Percentiles rank a stretch among this genome's conserved stretches.
Evolutionary conservation across 2,329 filamentous ascomycete genomes (phyloP).

Genomic region (Ophiostoma montium): DNA sequence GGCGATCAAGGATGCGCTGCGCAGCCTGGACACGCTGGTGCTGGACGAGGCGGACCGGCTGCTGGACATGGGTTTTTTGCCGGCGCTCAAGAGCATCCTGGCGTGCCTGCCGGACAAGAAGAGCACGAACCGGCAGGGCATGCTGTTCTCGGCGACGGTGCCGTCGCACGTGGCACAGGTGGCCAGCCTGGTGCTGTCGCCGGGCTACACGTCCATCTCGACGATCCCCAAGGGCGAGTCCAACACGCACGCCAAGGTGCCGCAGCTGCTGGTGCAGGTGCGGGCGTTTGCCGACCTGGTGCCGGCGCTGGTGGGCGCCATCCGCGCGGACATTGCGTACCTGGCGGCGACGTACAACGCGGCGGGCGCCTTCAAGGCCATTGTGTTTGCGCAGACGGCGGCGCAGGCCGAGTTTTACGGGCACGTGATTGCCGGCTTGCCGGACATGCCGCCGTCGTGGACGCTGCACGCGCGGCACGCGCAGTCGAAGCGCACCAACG

Average conservation of each 20-base stretch:
- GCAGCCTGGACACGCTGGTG: constrained; percentile 60
- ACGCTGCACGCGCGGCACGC: constrained; percentile 37
- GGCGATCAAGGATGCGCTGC: constrained; percentile 50
- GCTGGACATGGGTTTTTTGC: constrained; percentile 75
- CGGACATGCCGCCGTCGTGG: constrained; percentile 28
- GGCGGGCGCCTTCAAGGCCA: constrained; percentile 58
- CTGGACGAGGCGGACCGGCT: constrained; percentile 74
- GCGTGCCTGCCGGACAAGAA: constrained; percentile 50
- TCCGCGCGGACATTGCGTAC: constrained; percentile 27
- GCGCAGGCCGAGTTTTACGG: constrained; percentile 37
- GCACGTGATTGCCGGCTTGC: constrained; percentile 26
- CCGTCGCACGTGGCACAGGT: constrained; percentile 65
- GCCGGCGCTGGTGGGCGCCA: constrained; percentile 41
- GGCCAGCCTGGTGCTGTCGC: constrained; percentile 53
- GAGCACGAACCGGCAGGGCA: constrained; percentile 50
- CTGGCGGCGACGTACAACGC: constrained; percentile 9
- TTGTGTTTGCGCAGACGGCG: constrained; percentile 60
- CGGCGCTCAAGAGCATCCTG: constrained; percentile 63
- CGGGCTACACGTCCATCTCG: constrained; percentile 65
- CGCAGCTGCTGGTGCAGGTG: constrained; percentile 55
- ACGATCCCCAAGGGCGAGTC: constrained; percentile 63
- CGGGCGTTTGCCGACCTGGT: constrained; percentile 57
- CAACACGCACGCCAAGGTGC: constrained; percentile 62
- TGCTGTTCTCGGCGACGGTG: constrained; percentile 78
- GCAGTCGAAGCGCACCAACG: constrained; percentile 34